Evolutionary conservation across 192 early-diverging fungal genomes (phyloP), one percentile per base, ranked within the genome.

Genomic region (Backusella mclennaniae): DNA sequence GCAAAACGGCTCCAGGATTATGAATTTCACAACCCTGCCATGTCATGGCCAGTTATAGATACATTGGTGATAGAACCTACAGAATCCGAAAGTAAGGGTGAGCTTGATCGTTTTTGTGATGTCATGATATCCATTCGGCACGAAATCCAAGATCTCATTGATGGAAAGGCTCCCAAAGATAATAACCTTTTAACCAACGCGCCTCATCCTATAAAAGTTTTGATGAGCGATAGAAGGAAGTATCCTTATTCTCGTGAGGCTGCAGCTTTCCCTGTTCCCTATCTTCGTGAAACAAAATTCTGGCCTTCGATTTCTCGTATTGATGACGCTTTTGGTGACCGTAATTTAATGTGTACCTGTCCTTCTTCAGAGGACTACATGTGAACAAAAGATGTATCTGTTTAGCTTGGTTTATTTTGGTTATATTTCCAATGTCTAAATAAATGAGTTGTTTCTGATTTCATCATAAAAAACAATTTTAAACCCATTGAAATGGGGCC

Each of bases 41-140:
- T 99, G 98, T 98, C 96, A 26, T 99, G 96, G 92, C 98, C 98
- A 23, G 97, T 98, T 33, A 87, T 94, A 75, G 97, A 98, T 89
- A 99, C 98, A 7, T 90, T 99, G 56, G 98, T 99, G 98, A 92
- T 99, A 75, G 98, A 99, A 87, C 98, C 98, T n/a, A 99, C 98
- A 63, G 98, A 99, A 82, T 97, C 95, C 69, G 98, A 99, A 85
- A 87, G 90, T 76, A 92, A 93, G 80, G 90, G 84, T 76, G 98
- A 99, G 85, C 84, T 99, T 8, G 98, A 99, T 85, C 89, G 95
- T 56, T 99, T 99, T 90, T 96, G 95, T 76, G 96, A 98, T 84
- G 98, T 97, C 44, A 95, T 99, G 95, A 96, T 99, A 74, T 83
- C 91, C 31, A 99, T 99, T 69, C 95, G 97, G 63, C 79, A 89